Evolutionary conservation across 352 stramenopile genomes (phyloP).

Genomic region (Pythium guiyangense): DNA sequence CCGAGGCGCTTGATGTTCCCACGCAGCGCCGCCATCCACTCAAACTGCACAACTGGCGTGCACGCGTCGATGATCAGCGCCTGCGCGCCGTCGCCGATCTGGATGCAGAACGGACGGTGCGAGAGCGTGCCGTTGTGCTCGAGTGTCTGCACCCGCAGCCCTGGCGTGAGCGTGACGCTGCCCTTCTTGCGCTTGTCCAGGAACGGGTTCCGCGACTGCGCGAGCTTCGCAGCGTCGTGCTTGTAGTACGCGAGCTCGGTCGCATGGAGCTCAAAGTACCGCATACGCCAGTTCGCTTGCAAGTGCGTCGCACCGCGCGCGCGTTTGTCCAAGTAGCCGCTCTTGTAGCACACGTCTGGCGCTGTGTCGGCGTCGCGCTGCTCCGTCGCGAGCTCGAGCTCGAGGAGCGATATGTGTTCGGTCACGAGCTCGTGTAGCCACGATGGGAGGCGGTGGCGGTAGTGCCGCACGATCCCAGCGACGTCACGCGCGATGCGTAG

Average conservation of each 20-base stretch:
- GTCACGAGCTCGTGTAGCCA: slow-evolving; percentile 53
- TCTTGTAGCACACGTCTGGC: slow-evolving; percentile 26
- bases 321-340: slow-evolving; percentile 57
- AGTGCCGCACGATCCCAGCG: slow-evolving; percentile 37
- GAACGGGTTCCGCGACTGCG: slow-evolving; percentile 54
- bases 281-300: slow-evolving; percentile 73
- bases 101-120: slow-evolving; percentile 51
- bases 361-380: slow-evolving; percentile 34
- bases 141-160: slow-evolving; percentile 35
- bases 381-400: slow-evolving; percentile 57
- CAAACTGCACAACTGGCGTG: slow-evolving; percentile 43
- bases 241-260: slow-evolving; percentile 57
- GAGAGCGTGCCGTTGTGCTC: slow-evolving; percentile 68
- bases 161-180: slow-evolving; percentile 27
- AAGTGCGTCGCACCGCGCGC: slow-evolving; percentile 39
- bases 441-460: slow-evolving; percentile 38
- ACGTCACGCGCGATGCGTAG: slow-evolving; percentile 45
- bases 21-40: slow-evolving; percentile 55
- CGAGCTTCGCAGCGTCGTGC: slow-evolving; percentile 47
- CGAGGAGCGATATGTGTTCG: slow-evolving; percentile 50
- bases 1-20: slow-evolving; percentile 63
- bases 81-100: slow-evolving; percentile 44
- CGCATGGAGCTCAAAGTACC: slow-evolving; percentile 43
- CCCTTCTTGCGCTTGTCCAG: slow-evolving; percentile 44
- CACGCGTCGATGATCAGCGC: slow-evolving; percentile 61